Conservation (phyloP, 805 yeast genomes). For the Lachancea fermentati region DNA sequence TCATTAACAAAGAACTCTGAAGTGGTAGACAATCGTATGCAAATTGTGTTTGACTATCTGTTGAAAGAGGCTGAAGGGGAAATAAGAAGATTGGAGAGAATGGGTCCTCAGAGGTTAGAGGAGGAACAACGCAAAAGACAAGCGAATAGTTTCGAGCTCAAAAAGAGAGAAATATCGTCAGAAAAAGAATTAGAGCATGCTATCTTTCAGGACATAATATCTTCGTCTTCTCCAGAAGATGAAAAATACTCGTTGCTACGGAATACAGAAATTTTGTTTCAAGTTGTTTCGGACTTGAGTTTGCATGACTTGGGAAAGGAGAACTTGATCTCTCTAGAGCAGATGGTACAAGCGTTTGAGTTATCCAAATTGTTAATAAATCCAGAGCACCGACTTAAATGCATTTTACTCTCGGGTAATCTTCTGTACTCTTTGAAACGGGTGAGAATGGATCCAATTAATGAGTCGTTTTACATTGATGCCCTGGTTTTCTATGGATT, state of each 20-base stretch:
- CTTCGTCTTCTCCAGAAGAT: slow-evolving; percentile 9
- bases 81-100: slow-evolving; percentile 15
- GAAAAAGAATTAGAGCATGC: slow-evolving; percentile 8
- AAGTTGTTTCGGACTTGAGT: slow-evolving; percentile 17
- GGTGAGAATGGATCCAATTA: slow-evolving; percentile 45
- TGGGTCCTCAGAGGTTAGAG: slow-evolving; percentile 11
- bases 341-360: slow-evolving; percentile 35
- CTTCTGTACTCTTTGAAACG: slow-evolving; percentile 38
- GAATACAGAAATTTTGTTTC: slow-evolving; percentile 18
- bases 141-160: neutral
- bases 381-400: slow-evolving; percentile 29
- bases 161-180: neutral
- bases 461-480: slow-evolving; percentile 46
- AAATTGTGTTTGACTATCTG: slow-evolving; percentile 17
- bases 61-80: slow-evolving; percentile 23
- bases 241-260: slow-evolving; percentile 10
- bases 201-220: slow-evolving; percentile 4
- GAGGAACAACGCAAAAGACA: neutral
- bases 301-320: slow-evolving; percentile 11
- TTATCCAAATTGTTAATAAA: slow-evolving; percentile 36
- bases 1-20: slow-evolving; percentile 2
- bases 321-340: slow-evolving; percentile 26
- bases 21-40: slow-evolving; percentile 10
- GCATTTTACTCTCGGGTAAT: slow-evolving; percentile 38
- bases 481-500: slow-evolving; percentile 35